These are phyloP conservation scores for Ambispora gerdemannii DNA, from an alignment of 192 early-diverging fungal genomes.

Conservation along the genomic window DNA sequence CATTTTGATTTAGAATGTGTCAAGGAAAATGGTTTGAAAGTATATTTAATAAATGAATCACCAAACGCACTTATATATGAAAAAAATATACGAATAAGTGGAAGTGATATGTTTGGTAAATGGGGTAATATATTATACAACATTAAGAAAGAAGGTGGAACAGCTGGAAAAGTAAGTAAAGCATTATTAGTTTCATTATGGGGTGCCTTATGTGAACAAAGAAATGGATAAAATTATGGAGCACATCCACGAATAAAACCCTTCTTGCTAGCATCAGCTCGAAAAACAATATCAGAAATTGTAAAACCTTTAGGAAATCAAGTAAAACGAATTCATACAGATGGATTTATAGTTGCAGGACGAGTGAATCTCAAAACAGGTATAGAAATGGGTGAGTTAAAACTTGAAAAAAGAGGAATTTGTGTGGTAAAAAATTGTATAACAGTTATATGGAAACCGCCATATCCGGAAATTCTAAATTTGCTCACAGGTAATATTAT, in stretches of 20 bases:
- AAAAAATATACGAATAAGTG: not conserved
- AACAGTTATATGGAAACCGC: not conserved
- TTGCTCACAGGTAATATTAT: not conserved
- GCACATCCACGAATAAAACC: not conserved
- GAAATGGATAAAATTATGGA: constrained; percentile 8
- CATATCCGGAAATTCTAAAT: not conserved
- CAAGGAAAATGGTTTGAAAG: not conserved
- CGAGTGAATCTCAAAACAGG: not conserved
- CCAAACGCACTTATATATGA: constrained; percentile 10
- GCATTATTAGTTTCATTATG: not conserved
- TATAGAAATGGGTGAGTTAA: not conserved
- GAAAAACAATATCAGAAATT: constrained; percentile 4
- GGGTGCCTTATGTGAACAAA: constrained; percentile 10
- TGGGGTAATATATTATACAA: not conserved
- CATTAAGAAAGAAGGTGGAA: not conserved
- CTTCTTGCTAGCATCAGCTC: not conserved
- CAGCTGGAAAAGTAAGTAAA: constrained; percentile 7
- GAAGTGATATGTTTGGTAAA: constrained; percentile 3
- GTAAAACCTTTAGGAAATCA: not conserved
- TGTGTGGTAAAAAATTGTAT: constrained; percentile 2
- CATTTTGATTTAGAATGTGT: constrained; percentile 1
- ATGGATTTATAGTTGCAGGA: constrained; percentile 3
- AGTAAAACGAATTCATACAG: constrained; percentile 9
- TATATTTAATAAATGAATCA: not conserved
- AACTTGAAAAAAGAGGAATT: not conserved